Percentiles rank a stretch among this genome's conserved stretches.
These are phyloP conservation scores for Carallia brachiata DNA, from an alignment of 345 rosid species.

Conservation along the genomic window DNA sequence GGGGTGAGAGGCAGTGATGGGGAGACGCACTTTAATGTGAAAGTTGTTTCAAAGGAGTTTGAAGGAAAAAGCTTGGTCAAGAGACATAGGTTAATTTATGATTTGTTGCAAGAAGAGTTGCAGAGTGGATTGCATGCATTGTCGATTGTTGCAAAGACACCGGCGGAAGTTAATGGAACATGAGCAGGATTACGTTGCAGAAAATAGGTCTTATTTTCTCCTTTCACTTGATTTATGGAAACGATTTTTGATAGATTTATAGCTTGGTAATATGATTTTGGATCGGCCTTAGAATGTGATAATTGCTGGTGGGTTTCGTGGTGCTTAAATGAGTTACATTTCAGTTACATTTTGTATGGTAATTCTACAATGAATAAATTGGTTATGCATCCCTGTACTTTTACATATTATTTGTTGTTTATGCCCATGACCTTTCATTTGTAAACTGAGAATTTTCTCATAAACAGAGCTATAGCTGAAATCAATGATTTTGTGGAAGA, in stretches of 20 bases:
- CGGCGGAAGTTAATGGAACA: slow-evolving; percentile 47
- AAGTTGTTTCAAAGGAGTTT: slow-evolving; percentile 70
- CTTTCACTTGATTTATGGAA: not conserved
- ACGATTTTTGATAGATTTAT: not conserved
- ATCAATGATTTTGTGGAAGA: no score
- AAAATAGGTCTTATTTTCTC: slow-evolving; percentile 20
- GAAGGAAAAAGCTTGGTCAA: slow-evolving; percentile 91
- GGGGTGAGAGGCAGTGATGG: slow-evolving; percentile 75
- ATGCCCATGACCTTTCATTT: no score
- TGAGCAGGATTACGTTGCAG: slow-evolving; percentile 13
- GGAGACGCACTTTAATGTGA: slow-evolving; percentile 87
- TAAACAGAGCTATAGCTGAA: no score
- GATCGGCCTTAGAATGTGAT: not conserved
- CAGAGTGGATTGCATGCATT: slow-evolving; percentile 80
- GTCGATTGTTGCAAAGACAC: slow-evolving; percentile 87
- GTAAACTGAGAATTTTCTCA: no score
- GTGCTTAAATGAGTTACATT: slow-evolving; percentile 2
- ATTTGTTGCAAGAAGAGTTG: slow-evolving; percentile 74
- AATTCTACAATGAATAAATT: not conserved
- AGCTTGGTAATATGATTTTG: not conserved
- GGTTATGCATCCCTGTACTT: not conserved
- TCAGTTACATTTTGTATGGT: not conserved
- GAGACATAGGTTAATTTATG: slow-evolving; percentile 79
- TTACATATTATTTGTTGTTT: no score
- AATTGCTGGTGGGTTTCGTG: not conserved